Percentiles rank a stretch among this genome's conserved stretches.
phyloP scores from a whole-genome alignment of 176 grass and related monocot species.

The Musa acuminata region DNA sequence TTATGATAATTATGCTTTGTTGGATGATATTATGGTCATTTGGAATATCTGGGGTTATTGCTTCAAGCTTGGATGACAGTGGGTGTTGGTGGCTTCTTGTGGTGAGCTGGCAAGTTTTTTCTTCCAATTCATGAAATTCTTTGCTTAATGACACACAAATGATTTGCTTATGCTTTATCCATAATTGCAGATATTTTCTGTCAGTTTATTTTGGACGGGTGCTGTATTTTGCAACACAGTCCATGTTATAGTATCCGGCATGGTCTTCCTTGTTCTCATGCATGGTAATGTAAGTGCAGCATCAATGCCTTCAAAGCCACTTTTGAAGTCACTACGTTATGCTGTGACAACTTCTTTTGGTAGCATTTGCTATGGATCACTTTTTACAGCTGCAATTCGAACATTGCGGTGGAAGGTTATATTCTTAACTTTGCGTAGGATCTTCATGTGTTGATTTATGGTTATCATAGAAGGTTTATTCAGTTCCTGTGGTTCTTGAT shows the following conservation, averaged over 20 bases:
- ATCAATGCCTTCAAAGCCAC: constrained; percentile 80
- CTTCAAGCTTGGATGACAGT: constrained; percentile 59
- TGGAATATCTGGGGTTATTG: constrained; percentile 73
- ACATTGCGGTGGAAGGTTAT: constrained; percentile 89
- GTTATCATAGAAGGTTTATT: constrained; percentile 3
- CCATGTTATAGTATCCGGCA: constrained; percentile 93
- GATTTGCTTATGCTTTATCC: neutral
- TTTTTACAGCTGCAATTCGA: constrained; percentile 95
- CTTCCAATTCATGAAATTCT: constrained; percentile 16
- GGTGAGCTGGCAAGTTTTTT: constrained; percentile 93
- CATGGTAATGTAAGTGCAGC: constrained; percentile 58
- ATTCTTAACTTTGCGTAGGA: neutral
- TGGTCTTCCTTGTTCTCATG: constrained; percentile 96
- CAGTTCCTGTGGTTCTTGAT: neutral
- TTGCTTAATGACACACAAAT: neutral
- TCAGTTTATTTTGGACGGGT: constrained; percentile 97
- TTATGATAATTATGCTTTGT: constrained; percentile 76
- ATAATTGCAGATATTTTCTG: constrained; percentile 61
- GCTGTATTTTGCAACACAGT: constrained; percentile 95
- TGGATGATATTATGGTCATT: constrained; percentile 97
- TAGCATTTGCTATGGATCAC: constrained; percentile 98
- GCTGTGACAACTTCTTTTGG: constrained; percentile 90
- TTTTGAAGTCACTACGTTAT: constrained; percentile 64
- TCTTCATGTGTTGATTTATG: neutral
- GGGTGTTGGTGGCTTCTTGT: constrained; percentile 98